Conservation (phyloP, 2,329 filamentous ascomycete species). For the Monilinia vaccinii-corymbosi region DNA sequence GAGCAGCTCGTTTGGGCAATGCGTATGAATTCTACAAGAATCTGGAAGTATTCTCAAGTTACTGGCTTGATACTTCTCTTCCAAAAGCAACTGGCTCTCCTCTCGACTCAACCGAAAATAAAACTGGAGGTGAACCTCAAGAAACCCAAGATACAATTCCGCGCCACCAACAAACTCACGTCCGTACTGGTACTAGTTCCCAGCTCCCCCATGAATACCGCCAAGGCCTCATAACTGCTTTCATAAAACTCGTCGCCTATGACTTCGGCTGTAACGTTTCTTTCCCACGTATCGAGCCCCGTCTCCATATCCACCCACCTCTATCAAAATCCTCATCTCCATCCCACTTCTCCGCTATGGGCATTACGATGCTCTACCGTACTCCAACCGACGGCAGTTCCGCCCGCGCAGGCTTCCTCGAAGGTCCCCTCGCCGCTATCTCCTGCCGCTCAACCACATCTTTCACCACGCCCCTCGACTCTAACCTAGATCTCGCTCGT, state of each 20-base stretch:
- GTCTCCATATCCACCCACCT: constrained; percentile 40
- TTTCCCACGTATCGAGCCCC: constrained; percentile 47
- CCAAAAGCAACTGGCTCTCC: constrained; percentile 15
- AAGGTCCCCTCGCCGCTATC: constrained; percentile 53
- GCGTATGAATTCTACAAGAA: constrained; percentile 58
- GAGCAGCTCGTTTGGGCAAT: constrained; percentile 48
- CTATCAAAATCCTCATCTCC: constrained; percentile 29
- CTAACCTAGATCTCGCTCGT: constrained; percentile 51
- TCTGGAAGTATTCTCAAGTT: constrained; percentile 48
- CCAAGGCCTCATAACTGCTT: constrained; percentile 47
- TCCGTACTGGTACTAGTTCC: constrained; percentile 41
- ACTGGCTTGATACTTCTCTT: constrained; percentile 52
- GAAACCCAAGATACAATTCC: constrained; percentile 15
- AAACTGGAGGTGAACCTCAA: constrained; percentile 13
- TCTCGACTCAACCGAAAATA: constrained; percentile 9
- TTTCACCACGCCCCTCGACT: constrained; percentile 47
- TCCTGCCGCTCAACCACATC: constrained; percentile 46
- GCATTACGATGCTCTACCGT: constrained; percentile 48
- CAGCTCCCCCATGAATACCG: constrained; percentile 51
- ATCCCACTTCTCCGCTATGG: constrained; percentile 47
- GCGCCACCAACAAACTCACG: constrained; percentile 14
- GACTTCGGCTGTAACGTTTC: constrained; percentile 56
- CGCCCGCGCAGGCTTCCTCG: constrained; percentile 48
- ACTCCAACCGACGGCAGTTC: constrained; percentile 50
- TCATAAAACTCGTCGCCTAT: constrained; percentile 55